phyloP scores from a whole-genome alignment of 768 basidiomycete species.

The Boletus vermiculosoides region DNA sequence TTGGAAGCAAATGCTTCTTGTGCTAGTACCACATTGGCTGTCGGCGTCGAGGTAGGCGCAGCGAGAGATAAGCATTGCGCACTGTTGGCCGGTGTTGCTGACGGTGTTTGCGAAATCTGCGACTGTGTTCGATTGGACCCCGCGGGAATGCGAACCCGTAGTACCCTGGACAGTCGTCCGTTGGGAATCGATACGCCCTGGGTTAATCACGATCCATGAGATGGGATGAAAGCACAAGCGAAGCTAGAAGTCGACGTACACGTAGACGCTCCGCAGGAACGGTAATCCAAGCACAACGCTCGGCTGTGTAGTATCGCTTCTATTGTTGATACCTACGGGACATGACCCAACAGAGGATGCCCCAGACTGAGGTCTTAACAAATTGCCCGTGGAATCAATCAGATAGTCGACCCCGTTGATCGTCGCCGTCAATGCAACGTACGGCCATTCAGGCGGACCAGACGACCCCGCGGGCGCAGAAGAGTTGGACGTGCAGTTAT shows the following conservation, averaged over 20 bases:
- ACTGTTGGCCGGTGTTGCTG: slow-evolving; percentile 26
- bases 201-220: background rate
- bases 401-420: slow-evolving; percentile 35
- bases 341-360: slow-evolving; percentile 4
- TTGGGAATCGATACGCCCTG: slow-evolving; percentile 35
- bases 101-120: slow-evolving; percentile 31
- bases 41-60: slow-evolving; percentile 30
- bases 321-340: slow-evolving; percentile 23
- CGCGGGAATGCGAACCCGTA: slow-evolving; percentile 33
- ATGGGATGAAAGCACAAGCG: background rate
- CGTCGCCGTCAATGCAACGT: slow-evolving; percentile 25
- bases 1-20: slow-evolving; percentile 5
- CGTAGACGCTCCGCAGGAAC: slow-evolving; percentile 32
- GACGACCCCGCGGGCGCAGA: background rate
- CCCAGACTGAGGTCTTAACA: slow-evolving; percentile 14
- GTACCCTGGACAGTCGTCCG: slow-evolving; percentile 28
- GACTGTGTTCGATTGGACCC: slow-evolving; percentile 27
- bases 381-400: slow-evolving; percentile 25
- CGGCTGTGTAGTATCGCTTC: slow-evolving; percentile 11
- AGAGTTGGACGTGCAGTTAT: slow-evolving; percentile 16
- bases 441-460: slow-evolving; percentile 13
- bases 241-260: slow-evolving; percentile 18
- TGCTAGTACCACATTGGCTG: slow-evolving; percentile 14
- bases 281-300: slow-evolving; percentile 24
- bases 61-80: slow-evolving; percentile 26